Conservation (phyloP, 306 rosid species). For the Fagus crenata region DNA sequence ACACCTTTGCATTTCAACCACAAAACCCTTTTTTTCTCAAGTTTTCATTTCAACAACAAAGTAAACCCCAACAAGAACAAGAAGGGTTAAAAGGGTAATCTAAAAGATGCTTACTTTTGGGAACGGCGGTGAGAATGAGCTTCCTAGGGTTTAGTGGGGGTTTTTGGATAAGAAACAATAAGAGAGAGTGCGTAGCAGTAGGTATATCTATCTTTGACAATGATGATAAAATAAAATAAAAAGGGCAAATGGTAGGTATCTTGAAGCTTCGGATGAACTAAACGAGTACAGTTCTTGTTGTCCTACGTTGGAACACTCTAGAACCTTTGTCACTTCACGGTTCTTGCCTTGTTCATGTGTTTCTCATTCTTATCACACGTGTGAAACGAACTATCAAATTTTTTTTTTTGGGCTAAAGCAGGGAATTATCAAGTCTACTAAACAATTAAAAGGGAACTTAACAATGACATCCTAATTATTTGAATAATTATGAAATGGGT, state of each 20-base stretch:
- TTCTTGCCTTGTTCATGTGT: too few relatives aligned
- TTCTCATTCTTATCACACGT: too few relatives aligned
- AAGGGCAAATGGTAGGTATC: slow-evolving; percentile 5
- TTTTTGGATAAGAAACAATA: slow-evolving; percentile 1
- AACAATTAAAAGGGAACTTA: too few relatives aligned
- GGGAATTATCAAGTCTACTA: too few relatives aligned
- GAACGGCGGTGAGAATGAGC: neutral
- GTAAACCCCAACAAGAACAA: neutral
- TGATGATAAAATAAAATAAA: neutral
- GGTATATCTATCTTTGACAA: neutral
- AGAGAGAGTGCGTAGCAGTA: neutral
- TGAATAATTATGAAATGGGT: too few relatives aligned
- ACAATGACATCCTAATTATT: too few relatives aligned
- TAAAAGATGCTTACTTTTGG: neutral
- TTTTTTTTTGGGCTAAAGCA: too few relatives aligned
- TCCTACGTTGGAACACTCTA: slow-evolving; percentile 35
- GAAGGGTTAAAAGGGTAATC: neutral
- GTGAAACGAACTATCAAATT: too few relatives aligned
- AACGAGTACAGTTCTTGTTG: neutral
- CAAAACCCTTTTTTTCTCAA: neutral
- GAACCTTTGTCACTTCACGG: neutral
- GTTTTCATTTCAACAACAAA: too few relatives aligned
- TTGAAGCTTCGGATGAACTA: slow-evolving; percentile 30
- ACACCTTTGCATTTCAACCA: neutral
- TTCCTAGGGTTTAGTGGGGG: neutral